Base-by-base conservation (phyloP, 1,284 basidiomycete species). In the Polyporus tsugae region DNA sequence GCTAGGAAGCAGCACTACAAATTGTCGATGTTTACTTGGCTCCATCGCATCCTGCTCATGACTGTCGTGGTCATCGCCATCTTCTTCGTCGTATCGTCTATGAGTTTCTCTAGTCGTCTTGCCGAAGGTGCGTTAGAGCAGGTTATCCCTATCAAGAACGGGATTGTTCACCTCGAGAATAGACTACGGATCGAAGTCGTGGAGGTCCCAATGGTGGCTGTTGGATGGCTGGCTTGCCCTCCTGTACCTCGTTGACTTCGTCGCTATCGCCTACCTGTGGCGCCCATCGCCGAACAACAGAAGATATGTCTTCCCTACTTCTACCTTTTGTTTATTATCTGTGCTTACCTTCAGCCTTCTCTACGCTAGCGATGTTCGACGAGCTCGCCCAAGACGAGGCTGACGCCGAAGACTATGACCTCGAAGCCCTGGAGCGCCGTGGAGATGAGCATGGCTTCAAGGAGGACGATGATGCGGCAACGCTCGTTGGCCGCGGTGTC, bases 131-230 rank as follows among this genome's bases (percentile, higher is more conserved):
- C 41, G 80, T 74, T 11, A 38, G 35, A 22, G 11, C n/a, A 22
- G 9, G 22, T 25, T 22, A 11, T 52, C 57, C 22, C 25, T 19
- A 10, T 19, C 15, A 59, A n/a, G 0, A 3, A 29, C 22, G 4
- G 58, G n/a, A 35, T 46, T 17, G 11, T 63, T 66, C 11, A 62
- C 66, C 6, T 55, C 19, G 38, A 35, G 19, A 15, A 15, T 55
- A 95, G 95, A 97, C 77, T 99, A 97, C 77, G 93, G 95, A 7
- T 94, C 97, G 1, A 91, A 92, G 71, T 94, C 95, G n/a, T 99
- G 97, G 97, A 88, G 88, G 72, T 89, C 90, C 64, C 90, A 97
- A 62, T 99, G 98, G 98, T 95, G 96, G 89, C 83, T 99, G 17
- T 86, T 99, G 55, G 98, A 99, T 76, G 98, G 96, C n/a, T 98